phyloP scores from a whole-genome alignment of 2,329 filamentous ascomycete genomes.

The Fusarium sp. region DNA sequence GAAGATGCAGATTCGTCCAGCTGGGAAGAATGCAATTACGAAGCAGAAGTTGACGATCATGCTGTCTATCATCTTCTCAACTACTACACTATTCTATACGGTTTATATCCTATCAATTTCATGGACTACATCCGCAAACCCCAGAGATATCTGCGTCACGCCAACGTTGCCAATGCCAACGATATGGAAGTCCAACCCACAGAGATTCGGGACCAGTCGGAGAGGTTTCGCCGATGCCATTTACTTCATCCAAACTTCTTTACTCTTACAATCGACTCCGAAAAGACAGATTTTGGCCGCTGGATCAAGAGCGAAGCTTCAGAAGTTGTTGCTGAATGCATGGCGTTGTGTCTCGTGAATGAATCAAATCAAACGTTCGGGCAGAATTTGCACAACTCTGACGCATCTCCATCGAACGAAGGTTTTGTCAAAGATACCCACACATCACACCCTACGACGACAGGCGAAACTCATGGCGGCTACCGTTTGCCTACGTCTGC shows the following conservation, averaged over 20 bases:
- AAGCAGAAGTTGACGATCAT: constrained; percentile 72
- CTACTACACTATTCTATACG: constrained; percentile 87
- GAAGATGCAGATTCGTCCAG: constrained; percentile 55
- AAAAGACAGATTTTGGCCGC: constrained; percentile 79
- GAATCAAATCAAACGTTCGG: constrained; percentile 47
- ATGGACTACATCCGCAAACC: constrained; percentile 89
- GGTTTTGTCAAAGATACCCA: constrained; percentile 52
- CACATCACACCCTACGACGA: constrained; percentile 58
- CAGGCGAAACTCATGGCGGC: constrained; percentile 53
- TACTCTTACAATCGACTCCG: constrained; percentile 81
- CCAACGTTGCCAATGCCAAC: constrained; percentile 76
- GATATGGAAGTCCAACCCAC: constrained; percentile 83
- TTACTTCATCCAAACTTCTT: constrained; percentile 88
- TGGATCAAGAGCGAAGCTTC: constrained; percentile 85
- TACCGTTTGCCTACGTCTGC: constrained; percentile 69
- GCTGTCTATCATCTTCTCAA: constrained; percentile 76
- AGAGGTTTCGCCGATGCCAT: constrained; percentile 79
- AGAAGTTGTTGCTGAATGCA: constrained; percentile 84
- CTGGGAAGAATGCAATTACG: constrained; percentile 76
- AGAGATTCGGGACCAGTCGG: constrained; percentile 81
- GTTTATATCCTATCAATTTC: constrained; percentile 86
- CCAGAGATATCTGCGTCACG: constrained; percentile 80
- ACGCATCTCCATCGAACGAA: constrained; percentile 45
- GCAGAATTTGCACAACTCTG: constrained; percentile 41
- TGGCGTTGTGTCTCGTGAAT: constrained; percentile 69